Evolutionary conservation across 371 early-diverging fungal species (phyloP).

Genomic region (Syncephalastrum monosporum): DNA sequence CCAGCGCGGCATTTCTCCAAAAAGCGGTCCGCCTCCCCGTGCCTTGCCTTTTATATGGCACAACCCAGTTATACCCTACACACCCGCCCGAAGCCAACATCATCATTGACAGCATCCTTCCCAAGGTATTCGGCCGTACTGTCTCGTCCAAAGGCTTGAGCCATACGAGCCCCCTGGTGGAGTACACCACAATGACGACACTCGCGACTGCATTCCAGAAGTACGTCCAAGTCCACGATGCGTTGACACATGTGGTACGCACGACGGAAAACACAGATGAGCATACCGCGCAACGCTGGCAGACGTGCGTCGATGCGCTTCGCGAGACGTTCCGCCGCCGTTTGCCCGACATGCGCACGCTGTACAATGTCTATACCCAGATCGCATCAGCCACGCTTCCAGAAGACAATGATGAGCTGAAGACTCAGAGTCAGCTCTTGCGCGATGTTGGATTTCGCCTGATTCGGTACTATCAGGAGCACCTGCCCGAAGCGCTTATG

Average conservation of each 20-base stretch:
- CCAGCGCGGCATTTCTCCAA: slow-evolving; percentile 72
- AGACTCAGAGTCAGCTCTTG: slow-evolving; percentile 48
- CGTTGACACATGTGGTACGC: slow-evolving; percentile 33
- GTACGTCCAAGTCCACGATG: slow-evolving; percentile 43
- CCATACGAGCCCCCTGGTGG: slow-evolving; percentile 66
- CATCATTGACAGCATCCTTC: slow-evolving; percentile 73
- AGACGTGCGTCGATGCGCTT: slow-evolving; percentile 27
- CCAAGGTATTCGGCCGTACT: slow-evolving; percentile 56
- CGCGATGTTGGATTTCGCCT: slow-evolving; percentile 57
- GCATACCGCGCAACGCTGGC: slow-evolving; percentile 28
- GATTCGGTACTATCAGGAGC: slow-evolving; percentile 67
- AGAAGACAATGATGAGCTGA: slow-evolving; percentile 33
- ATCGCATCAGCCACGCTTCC: slow-evolving; percentile 5
- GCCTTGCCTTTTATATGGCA: slow-evolving; percentile 57
- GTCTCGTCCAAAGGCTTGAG: slow-evolving; percentile 65
- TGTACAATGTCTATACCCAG: slow-evolving; percentile 40
- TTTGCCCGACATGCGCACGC: slow-evolving; percentile 71
- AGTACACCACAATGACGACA: slow-evolving; percentile 61
- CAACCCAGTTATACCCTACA: slow-evolving; percentile 49
- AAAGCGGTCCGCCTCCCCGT: slow-evolving; percentile 69
- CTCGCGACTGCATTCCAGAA: slow-evolving; percentile 67
- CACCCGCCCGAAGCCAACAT: slow-evolving; percentile 57
- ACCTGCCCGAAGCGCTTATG: slow-evolving; percentile 63
- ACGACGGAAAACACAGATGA: slow-evolving; percentile 21
- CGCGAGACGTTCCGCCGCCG: slow-evolving; percentile 67